These are phyloP conservation scores for Cladosporium sp. DNA, from an alignment of 2,329 filamentous ascomycete species.

Conservation along the genomic window DNA sequence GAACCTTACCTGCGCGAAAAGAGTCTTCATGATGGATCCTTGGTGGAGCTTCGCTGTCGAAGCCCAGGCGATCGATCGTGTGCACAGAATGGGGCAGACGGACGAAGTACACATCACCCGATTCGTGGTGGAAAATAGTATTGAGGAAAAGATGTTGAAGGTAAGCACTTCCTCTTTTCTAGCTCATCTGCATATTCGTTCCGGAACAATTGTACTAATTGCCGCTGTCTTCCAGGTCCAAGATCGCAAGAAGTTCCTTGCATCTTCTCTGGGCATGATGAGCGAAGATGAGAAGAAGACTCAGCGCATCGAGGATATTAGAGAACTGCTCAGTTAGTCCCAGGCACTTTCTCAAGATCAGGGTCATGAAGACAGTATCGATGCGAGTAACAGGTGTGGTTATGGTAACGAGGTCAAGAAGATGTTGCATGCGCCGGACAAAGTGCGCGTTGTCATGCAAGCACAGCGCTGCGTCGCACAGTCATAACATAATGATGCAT, in stretches of 20 bases:
- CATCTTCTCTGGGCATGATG: conserved; percentile 93
- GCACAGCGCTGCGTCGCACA: not conserved
- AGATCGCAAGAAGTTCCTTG: conserved; percentile 93
- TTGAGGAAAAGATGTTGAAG: conserved; percentile 86
- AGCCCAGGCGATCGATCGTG: conserved; percentile 93
- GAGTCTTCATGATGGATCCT: conserved; percentile 98
- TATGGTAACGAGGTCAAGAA: not conserved
- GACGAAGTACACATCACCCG: conserved; percentile 79
- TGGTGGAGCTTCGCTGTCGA: conserved; percentile 99
- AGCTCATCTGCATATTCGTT: conserved; percentile 24
- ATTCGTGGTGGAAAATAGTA: conserved; percentile 85
- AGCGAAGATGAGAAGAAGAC: conserved; percentile 87
- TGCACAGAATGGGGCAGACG: conserved; percentile 94
- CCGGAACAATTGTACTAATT: not conserved
- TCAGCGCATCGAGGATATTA: conserved; percentile 89
- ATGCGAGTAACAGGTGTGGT: not conserved
- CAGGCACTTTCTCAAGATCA: not conserved
- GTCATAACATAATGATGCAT: not conserved
- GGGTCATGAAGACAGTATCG: not conserved
- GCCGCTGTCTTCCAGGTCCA: conserved; percentile 57
- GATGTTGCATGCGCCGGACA: not conserved
- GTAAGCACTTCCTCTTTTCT: not conserved
- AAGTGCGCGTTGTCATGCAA: not conserved
- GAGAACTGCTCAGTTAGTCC: conserved; percentile 70
- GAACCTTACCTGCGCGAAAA: conserved; percentile 81